Base-by-base conservation (phyloP, 108 stramenopile species). In the Nannochloropsis gaditana region DNA sequence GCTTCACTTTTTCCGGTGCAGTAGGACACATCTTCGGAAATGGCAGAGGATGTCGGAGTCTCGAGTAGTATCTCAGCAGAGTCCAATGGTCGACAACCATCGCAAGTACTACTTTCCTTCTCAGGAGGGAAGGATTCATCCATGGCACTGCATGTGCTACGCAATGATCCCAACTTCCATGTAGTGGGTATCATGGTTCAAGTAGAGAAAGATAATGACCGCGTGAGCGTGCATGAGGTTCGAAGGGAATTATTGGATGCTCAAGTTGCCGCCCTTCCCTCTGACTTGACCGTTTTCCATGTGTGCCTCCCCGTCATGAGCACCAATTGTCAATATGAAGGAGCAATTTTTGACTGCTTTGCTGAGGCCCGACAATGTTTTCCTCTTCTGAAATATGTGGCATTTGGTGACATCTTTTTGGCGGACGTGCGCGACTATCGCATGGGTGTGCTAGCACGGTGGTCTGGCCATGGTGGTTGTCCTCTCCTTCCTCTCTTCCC, bases 191-290 rank as follows among this genome's bases (percentile, higher is more conserved):
- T 73, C 19, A 15, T 73, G 59, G n/a, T 73, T n/a, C 15, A n/a
- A 15, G 59, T 73, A 3, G 2, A n/a, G 6, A 15, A 73, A 73
- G 59, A 73, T n/a, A 73, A 15, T 15, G 59, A 73, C 59, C 59
- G 59, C n/a, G 59, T 73, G 59, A 73, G 59, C 59, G 59, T 73
- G 3, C 59, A 73, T 73, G 59, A 73, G 59, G 59, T 73, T n/a
- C 59, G 59, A n/a, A 15, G 59, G 59, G 59, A 73, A n/a, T n/a
- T 73, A n/a, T 73, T 73, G 59, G 59, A 73, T 73, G 59, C 59
- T 15, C 59, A 73, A 73, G 59, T 73, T 15, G 59, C 59, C 59
- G 59, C 59, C 8, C 59, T 73, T n/a, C 59, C 59, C 5, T 4
- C 19, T 2, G n/a, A 73, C 59, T 73, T 73, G 59, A n/a, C 59